These are phyloP conservation scores for Salix suchowensis DNA, from an alignment of 345 rosid species.

Conservation along the genomic window DNA sequence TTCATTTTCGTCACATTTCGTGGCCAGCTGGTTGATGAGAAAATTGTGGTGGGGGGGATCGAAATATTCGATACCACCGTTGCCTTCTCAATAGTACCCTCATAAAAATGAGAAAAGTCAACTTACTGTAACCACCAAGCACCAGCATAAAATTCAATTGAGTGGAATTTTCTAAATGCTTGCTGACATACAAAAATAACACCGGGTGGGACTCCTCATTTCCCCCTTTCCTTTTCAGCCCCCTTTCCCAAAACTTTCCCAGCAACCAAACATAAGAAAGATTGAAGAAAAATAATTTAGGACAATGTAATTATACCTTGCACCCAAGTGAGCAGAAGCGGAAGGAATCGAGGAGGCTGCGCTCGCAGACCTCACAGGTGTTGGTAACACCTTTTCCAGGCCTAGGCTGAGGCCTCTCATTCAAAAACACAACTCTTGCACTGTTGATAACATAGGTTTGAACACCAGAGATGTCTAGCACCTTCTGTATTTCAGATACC, in stretches of 20 bases:
- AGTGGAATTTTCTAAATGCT: not conserved
- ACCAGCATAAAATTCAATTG: not conserved
- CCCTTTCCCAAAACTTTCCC: constrained; percentile 1
- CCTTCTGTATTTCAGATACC: constrained; percentile 58
- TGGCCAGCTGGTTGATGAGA: not conserved
- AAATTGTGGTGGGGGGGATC: not conserved
- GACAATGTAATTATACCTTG: constrained; percentile 40
- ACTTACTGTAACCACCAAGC: constrained; percentile 2
- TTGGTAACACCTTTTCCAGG: constrained; percentile 64
- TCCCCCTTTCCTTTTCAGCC: not conserved
- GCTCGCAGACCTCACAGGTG: constrained; percentile 54
- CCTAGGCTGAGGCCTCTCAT: constrained; percentile 63
- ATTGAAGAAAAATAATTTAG: not conserved
- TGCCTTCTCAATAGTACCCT: not conserved
- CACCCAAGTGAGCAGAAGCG: constrained; percentile 63
- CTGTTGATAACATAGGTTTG: constrained; percentile 67
- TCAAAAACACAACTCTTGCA: constrained; percentile 62
- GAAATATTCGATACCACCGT: not conserved
- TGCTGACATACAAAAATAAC: constrained; percentile 5
- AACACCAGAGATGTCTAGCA: constrained; percentile 53
- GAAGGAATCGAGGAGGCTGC: constrained; percentile 68
- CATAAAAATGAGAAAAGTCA: not conserved
- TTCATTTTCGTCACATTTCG: not conserved
- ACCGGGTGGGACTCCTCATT: not conserved
- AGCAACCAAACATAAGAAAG: not conserved